Base-by-base conservation (phyloP, 495 filamentous ascomycete genomes). In the Neurospora cerealis region DNA sequence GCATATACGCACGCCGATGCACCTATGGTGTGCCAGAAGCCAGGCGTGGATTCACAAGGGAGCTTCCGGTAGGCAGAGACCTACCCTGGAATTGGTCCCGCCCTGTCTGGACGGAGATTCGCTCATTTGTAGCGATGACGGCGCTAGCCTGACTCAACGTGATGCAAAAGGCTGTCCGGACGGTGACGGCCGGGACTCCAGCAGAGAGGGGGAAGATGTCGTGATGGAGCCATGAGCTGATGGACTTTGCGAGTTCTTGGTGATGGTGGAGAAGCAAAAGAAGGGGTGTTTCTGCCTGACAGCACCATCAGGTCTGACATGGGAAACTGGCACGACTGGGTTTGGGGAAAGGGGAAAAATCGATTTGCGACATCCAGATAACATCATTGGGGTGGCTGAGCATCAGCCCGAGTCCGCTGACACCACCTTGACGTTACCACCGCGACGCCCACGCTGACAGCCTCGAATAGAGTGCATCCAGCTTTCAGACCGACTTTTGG, bases 1-100 rank as follows among this genome's bases (percentile, higher is more conserved):
- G 78, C 74, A 79, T 76, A 80, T 78, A 78, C 78, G 75, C 76
- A 77, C 73, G 60, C 75, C 60, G 71, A 74, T 75, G 76, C 75
- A 71, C 41, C 73, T 36, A 72, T 72, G 60, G 72, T 74, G 75
- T 72, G 72, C 73, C 69, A 73, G 69, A 69, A 74, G 42, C 73
- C 69, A 36, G 69, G 62, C 24, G 72, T 46, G 34, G 40, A 19
- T 60, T 24, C 69, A 34, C 44, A 71, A 76, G 71, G 74, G 72
- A 70, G 70, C 54, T 66, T 78, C 76, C 76, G 78, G 75, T 77
- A 60, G 74, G 73, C 74, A 78, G 76, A 78, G 76, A 69, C 44
- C 71, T 73, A 70, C 72, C 41, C 41, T 71, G 48, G 46, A 34
- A 73, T 37, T 72, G 72, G 72, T 41, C 69, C 76, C 70, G 75